These are phyloP conservation scores for Acer campestre DNA, from an alignment of 345 rosid genomes.

Conservation along the genomic window DNA sequence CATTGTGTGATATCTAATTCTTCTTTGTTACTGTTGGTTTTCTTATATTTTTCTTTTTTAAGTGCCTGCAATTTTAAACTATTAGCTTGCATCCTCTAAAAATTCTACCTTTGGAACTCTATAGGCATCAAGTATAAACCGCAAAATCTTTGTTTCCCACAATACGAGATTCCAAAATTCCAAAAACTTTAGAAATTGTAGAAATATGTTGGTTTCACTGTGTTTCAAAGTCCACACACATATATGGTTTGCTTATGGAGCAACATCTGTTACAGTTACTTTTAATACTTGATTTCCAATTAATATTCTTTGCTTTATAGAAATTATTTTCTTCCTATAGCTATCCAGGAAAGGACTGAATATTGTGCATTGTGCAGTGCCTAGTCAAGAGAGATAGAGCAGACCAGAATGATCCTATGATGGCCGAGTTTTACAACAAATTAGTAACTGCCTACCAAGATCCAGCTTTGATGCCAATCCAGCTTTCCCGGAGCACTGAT, in stretches of 20 bases:
- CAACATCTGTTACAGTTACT: background rate
- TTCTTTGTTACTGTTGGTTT: background rate
- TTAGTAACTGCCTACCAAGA: conserved; percentile 65
- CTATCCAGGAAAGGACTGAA: conserved; percentile 16
- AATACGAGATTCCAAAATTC: background rate
- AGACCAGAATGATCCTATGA: conserved; percentile 57
- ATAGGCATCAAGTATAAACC: background rate
- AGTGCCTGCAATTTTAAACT: background rate
- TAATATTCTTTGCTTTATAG: background rate
- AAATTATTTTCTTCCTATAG: background rate
- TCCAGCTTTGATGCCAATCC: conserved; percentile 61
- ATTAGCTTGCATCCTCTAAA: background rate
- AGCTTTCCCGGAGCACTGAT: conserved; percentile 40
- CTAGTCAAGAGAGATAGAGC: conserved; percentile 71
- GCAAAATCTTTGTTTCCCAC: background rate
- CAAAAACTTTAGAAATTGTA: background rate
- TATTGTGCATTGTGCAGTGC: conserved; percentile 54
- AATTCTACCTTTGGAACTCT: background rate
- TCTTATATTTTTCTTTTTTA: background rate
- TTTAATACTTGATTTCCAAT: background rate
- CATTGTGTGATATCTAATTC: background rate
- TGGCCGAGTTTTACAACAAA: conserved; percentile 60
- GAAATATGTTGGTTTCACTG: background rate
- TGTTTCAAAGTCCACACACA: background rate
- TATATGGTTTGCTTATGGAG: background rate